Base-by-base conservation (phyloP, 805 yeast species). In the Cephaloascus albidus region DNA sequence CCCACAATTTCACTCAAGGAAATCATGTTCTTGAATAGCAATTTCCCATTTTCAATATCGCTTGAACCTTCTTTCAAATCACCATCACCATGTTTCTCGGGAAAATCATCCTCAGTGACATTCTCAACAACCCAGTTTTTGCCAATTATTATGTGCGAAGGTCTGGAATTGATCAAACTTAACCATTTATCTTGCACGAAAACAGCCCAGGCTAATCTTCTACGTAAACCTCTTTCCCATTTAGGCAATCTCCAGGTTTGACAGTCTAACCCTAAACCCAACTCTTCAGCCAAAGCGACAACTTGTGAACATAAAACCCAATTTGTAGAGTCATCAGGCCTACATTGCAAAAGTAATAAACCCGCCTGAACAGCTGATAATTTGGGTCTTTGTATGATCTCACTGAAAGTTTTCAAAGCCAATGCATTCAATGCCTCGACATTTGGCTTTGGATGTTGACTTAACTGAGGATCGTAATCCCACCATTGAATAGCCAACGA, bases 151-250 rank as follows among this genome's bases (percentile, higher is more conserved):
- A 83, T 71, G 57, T 87, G 95, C 1, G 95, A 81, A 2, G 96
- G 95, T 34, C 96, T 67, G 0, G 89, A 77, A 52, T 86, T 94
- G 39, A 78, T 76, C 37, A 89, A 61, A 1, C 95, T 68, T 8
- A 82, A 70, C 97, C 97, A 90, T 54, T 89, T 87, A 52, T 88
- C 96, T 57, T 88, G 95, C 38, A 84, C 67, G 68, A 78, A 90
- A 1, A 88, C 93, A 0, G 97, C 97, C 97, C 98, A 90, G 1
- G 97, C 95, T 37, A 90, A 61, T 42, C 97, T 68, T 49, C 86
- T 75, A 38, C 98, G 70, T 37, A 90, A 61, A 4, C 95, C 94
- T 38, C 95, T 70, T 54, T 90, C 98, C 97, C 97, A 93, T 49
- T 82, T 81, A 0, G 97, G 97, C 28, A 90, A 61, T 51, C 84